Percentiles rank a stretch among this genome's conserved stretches.
Conservation (phyloP, 1,139 yeast species). For the Trichomonascaceae sp. region DNA sequence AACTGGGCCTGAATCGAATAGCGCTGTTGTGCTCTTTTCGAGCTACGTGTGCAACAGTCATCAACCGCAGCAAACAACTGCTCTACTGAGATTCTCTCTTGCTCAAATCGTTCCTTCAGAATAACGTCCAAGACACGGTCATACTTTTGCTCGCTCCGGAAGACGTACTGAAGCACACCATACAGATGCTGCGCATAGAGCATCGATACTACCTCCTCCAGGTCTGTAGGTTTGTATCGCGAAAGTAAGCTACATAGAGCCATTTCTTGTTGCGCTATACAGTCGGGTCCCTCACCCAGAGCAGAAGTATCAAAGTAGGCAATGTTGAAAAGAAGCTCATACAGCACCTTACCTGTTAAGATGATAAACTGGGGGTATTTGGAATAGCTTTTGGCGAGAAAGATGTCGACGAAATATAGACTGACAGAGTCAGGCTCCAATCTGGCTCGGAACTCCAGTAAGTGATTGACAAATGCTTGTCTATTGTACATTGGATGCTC, state of each 20-base stretch:
- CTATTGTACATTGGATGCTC: slow-evolving; percentile 11
- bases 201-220: slow-evolving; percentile 34
- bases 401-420: slow-evolving; percentile 39
- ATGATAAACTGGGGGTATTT: slow-evolving; percentile 69
- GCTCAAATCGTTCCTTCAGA: slow-evolving; percentile 12
- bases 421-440: too few species aligned
- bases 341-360: slow-evolving; percentile 45
- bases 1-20: slow-evolving; percentile 11
- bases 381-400: slow-evolving; percentile 63
- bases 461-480: neutral
- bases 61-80: slow-evolving; percentile 18
- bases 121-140: slow-evolving; percentile 38
- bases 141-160: slow-evolving; percentile 39
- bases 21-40: slow-evolving; percentile 8
- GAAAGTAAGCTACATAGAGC: slow-evolving; percentile 60
- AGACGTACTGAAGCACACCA: slow-evolving; percentile 45
- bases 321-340: slow-evolving; percentile 38
- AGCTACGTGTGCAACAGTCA: slow-evolving; percentile 16
- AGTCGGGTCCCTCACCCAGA: slow-evolving; percentile 41
- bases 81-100: slow-evolving; percentile 6
- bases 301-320: slow-evolving; percentile 20
- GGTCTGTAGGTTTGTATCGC: slow-evolving; percentile 42
- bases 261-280: slow-evolving; percentile 40
- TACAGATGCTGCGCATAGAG: slow-evolving; percentile 42
- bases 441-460: neutral